These are phyloP conservation scores for Sporisorium iseilematis-ciliati DNA, from an alignment of 1,284 basidiomycete genomes.

Conservation along the genomic window DNA sequence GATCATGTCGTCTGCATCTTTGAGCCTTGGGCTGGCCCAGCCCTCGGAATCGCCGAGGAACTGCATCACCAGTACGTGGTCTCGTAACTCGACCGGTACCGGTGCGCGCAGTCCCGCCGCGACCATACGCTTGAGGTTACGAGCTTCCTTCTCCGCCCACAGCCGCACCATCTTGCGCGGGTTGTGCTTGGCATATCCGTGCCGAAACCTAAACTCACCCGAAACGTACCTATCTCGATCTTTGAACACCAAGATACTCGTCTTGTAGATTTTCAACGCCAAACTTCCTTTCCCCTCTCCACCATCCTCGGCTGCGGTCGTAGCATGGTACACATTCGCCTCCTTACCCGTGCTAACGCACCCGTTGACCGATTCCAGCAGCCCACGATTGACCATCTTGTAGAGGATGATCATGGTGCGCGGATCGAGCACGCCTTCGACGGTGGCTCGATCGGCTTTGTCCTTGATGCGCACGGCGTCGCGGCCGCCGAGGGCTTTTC, in stretches of 20 bases:
- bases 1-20: conserved; percentile 65
- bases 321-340: conserved; percentile 68
- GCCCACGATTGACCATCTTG: conserved; percentile 66
- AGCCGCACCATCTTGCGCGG: conserved; percentile 98
- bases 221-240: conserved; percentile 94
- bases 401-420: conserved; percentile 67
- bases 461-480: conserved; percentile 61
- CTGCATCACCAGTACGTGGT: conserved; percentile 96
- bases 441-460: conserved; percentile 68
- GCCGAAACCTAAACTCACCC: conserved; percentile 89
- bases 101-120: conserved; percentile 87
- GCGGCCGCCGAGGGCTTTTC: conserved; percentile 60
- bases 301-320: conserved; percentile 39
- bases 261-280: conserved; percentile 96
- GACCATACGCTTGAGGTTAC: conserved; percentile 87
- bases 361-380: conserved; percentile 63
- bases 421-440: conserved; percentile 68
- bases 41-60: conserved; percentile 78
- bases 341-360: conserved; percentile 68
- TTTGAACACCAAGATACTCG: conserved; percentile 96
- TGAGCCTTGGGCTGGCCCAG: conserved; percentile 64
- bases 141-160: conserved; percentile 99
- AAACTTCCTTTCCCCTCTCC: conserved; percentile 37
- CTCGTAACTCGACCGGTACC: conserved; percentile 89
- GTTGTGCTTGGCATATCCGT: conserved; percentile 91